Percentiles rank a stretch among this genome's conserved stretches.
phyloP scores from a whole-genome alignment of 208 protist genomes.

The Wallacemonas sp. region DNA sequence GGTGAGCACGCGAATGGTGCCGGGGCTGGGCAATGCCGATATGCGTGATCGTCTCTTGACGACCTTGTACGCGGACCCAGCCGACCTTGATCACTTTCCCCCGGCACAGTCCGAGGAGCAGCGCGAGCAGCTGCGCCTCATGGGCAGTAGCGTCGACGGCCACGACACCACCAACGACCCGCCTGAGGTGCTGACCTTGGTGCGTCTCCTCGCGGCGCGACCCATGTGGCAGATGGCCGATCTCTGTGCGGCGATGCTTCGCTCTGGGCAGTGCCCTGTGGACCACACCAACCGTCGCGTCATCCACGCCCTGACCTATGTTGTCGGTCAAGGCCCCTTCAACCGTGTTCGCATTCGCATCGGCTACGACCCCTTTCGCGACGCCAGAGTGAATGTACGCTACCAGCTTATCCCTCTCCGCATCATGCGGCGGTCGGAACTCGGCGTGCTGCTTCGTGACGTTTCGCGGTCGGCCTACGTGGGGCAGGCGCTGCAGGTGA shows the following conservation, averaged over 20 bases:
- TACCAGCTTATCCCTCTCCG: constrained; percentile 62
- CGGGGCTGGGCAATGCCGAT: background rate
- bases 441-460: constrained; percentile 69
- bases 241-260: constrained; percentile 55
- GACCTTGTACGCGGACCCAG: constrained; percentile 7
- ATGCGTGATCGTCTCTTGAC: background rate
- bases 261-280: constrained; percentile 63
- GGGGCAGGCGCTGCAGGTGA: constrained; percentile 32
- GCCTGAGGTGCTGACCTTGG: constrained; percentile 45
- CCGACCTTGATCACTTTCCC: background rate
- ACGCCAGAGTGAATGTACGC: constrained; percentile 18
- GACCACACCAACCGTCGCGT: constrained; percentile 66
- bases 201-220: constrained; percentile 50
- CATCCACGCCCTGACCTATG: constrained; percentile 66
- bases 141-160: constrained; percentile 31
- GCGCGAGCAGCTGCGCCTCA: constrained; percentile 2
- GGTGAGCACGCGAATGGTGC: too few species aligned
- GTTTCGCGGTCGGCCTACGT: constrained; percentile 60
- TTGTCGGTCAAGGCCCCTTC: constrained; percentile 72
- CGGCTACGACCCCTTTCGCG: constrained; percentile 76
- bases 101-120: constrained; percentile 3
- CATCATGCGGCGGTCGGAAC: constrained; percentile 50
- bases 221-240: constrained; percentile 62
- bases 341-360: constrained; percentile 74
- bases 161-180: constrained; percentile 28